phyloP scores from a whole-genome alignment of 2,329 filamentous ascomycete species.

The Camillea tinctor region DNA sequence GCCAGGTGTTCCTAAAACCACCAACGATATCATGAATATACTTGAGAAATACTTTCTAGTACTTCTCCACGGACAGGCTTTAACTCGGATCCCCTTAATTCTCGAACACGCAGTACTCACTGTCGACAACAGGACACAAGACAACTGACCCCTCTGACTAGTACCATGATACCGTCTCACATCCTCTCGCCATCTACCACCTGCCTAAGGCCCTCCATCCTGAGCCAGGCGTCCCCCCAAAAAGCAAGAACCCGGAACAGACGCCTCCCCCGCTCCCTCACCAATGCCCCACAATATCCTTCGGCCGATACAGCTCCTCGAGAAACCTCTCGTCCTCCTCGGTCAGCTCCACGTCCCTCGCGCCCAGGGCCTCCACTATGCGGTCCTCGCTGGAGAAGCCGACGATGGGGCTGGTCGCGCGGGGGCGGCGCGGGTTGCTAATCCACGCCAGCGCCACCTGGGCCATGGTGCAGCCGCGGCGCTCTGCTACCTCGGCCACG shows the following conservation, averaged over 20 bases:
- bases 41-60: too few species aligned
- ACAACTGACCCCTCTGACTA: too few species aligned
- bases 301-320: slow-evolving; percentile 60
- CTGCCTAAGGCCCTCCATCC: too few species aligned
- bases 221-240: background rate
- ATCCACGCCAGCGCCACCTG: slow-evolving; percentile 66
- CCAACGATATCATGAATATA: too few species aligned
- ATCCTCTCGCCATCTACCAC: too few species aligned
- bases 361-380: slow-evolving; percentile 60
- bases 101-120: too few species aligned
- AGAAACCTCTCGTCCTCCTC: slow-evolving; percentile 60
- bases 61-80: too few species aligned
- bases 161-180: too few species aligned
- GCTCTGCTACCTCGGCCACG: slow-evolving; percentile 57
- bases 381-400: slow-evolving; percentile 58
- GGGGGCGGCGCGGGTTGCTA: slow-evolving; percentile 48
- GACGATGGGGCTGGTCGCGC: slow-evolving; percentile 59
- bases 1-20: too few species aligned
- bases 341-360: slow-evolving; percentile 46
- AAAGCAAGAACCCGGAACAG: background rate
- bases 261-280: background rate
- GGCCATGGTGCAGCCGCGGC: slow-evolving; percentile 59
- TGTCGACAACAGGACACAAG: too few species aligned
- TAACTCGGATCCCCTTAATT: too few species aligned
- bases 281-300: slow-evolving; percentile 41